phyloP scores from a whole-genome alignment of 169 alveolate genomes.

The Perkinsus olseni region DNA sequence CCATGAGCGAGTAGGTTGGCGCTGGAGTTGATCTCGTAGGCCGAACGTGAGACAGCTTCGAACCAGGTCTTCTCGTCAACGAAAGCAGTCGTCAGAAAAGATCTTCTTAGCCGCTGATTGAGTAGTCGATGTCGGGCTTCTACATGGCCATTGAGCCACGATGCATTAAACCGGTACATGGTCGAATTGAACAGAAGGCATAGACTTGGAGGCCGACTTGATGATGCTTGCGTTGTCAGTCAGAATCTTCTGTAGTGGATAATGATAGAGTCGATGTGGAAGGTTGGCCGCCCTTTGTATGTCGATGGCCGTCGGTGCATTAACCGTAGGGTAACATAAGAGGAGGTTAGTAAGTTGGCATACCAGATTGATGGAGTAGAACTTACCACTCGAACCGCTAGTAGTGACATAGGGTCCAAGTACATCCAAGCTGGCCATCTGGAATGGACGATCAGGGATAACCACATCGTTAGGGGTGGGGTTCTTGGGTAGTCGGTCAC shows the following conservation, averaged over 20 bases:
- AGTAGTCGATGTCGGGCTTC: not conserved
- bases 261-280: not conserved
- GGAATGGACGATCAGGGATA: not conserved
- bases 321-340: not conserved
- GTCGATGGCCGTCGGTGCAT: not conserved
- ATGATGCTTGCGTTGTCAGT: not conserved
- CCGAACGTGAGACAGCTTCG: not conserved
- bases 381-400: not conserved
- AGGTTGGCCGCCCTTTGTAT: not conserved
- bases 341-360: not conserved
- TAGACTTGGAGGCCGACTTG: not conserved
- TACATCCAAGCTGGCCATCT: not conserved
- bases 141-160: not conserved
- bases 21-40: not conserved
- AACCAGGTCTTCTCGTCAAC: not conserved
- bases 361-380: not conserved
- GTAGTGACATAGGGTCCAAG: not conserved
- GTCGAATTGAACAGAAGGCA: not conserved
- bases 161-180: not conserved
- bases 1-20: not conserved
- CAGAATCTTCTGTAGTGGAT: not conserved
- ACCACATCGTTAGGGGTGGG: not conserved
- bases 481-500: not conserved
- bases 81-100: not conserved
- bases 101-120: not conserved